Evolutionary conservation across 225 moss, liverwort and hornwort species (phyloP).

Genomic region (Pseudoscleropodium purum): DNA sequence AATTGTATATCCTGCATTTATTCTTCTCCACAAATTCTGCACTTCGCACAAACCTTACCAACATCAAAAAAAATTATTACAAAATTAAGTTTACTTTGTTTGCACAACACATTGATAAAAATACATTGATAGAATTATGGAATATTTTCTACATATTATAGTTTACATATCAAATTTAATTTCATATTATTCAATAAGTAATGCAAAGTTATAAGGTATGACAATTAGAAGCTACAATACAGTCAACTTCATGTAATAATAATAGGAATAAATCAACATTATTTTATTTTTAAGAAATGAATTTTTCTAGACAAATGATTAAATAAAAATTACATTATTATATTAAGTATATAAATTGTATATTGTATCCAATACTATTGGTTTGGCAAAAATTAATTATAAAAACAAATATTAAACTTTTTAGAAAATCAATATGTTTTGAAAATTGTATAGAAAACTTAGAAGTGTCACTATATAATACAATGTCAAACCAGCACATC

Average conservation of each 20-base stretch:
- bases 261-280: neutral
- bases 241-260: neutral
- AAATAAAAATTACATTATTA: neutral
- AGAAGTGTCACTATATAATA: fast-evolving
- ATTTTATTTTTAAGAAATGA: neutral
- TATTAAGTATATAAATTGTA: neutral
- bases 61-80: too few relatives aligned
- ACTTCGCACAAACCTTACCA: neutral
- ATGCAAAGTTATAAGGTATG: neutral
- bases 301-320: fast-evolving
- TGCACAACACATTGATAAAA: too few relatives aligned
- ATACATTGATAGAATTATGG: neutral
- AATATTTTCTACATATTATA: fast-evolving
- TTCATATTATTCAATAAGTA: neutral
- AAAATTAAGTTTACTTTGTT: fast-evolving
- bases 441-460: neutral
- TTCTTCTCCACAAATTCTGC: conserved; percentile 22
- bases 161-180: neutral
- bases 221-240: neutral
- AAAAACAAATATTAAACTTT: neutral
- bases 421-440: neutral
- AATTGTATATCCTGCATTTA: conserved; percentile 13
- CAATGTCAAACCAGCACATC: neutral
- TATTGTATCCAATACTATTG: neutral
- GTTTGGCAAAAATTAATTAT: neutral